phyloP scores from a whole-genome alignment of 805 yeast genomes.

The Trichomonascus vanleenenianus region DNA sequence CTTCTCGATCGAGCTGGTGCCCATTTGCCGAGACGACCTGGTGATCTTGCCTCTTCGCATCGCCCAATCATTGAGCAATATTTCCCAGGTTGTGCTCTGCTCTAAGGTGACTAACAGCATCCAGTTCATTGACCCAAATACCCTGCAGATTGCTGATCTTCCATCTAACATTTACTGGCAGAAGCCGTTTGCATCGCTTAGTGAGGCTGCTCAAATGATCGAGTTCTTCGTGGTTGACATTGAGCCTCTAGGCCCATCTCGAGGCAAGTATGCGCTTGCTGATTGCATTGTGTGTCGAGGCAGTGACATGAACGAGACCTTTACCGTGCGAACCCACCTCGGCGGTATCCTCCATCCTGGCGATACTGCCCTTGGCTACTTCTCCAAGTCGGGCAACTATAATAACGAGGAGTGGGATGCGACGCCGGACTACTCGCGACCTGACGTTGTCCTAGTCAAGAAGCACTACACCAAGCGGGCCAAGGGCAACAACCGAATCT shows the following conservation, averaged over 20 bases:
- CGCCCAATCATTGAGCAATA: slow-evolving; percentile 75
- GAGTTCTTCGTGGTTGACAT: slow-evolving; percentile 85
- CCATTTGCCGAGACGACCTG: slow-evolving; percentile 89
- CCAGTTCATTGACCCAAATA: slow-evolving; percentile 75
- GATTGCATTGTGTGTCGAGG: slow-evolving; percentile 82
- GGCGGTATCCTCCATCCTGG: slow-evolving; percentile 93
- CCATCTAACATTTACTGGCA: slow-evolving; percentile 71
- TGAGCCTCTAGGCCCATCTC: slow-evolving; percentile 78
- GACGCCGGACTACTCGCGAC: slow-evolving; percentile 37
- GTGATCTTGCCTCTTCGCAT: slow-evolving; percentile 76
- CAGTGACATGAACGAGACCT: slow-evolving; percentile 68
- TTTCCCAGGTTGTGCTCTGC: slow-evolving; percentile 73
- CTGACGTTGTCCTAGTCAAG: slow-evolving; percentile 85
- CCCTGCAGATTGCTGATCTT: slow-evolving; percentile 72
- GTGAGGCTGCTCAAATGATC: slow-evolving; percentile 53
- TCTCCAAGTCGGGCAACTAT: slow-evolving; percentile 69
- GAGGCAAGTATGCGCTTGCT: slow-evolving; percentile 73
- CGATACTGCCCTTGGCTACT: slow-evolving; percentile 86
- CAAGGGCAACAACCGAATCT: slow-evolving; percentile 69
- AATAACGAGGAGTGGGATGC: slow-evolving; percentile 72
- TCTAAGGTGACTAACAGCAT: slow-evolving; percentile 68
- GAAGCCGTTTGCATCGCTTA: slow-evolving; percentile 62
- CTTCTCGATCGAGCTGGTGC: slow-evolving; percentile 83
- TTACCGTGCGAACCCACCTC: slow-evolving; percentile 72
- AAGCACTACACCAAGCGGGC: slow-evolving; percentile 74